Conservation (phyloP, 2,329 filamentous ascomycete species). For the Hypomyces rosellus region DNA sequence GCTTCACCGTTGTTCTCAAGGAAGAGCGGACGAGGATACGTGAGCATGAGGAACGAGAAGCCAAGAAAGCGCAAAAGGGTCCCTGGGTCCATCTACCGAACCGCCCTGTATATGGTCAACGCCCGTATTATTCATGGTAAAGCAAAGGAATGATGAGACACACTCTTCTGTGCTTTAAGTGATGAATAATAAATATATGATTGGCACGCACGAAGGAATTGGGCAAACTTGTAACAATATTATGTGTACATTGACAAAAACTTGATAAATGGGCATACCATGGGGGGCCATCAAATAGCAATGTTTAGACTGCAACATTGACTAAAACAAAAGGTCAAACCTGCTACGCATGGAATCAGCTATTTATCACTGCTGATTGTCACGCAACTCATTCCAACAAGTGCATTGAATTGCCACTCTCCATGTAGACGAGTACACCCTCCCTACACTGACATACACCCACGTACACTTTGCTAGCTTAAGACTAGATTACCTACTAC, state of each 20-base stretch:
- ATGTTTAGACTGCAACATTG: conserved; percentile 1
- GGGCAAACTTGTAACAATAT: conserved; percentile 24
- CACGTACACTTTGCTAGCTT: too few species aligned
- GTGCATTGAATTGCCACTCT: too few species aligned
- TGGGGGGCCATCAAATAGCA: neutral
- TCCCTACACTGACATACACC: too few species aligned
- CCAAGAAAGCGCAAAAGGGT: conserved; percentile 66
- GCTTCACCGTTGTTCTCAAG: conserved; percentile 75
- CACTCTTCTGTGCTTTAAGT: neutral
- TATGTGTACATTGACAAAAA: conserved; percentile 30
- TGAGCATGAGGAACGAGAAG: conserved; percentile 68
- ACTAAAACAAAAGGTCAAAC: neutral
- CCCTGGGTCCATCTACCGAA: conserved; percentile 88
- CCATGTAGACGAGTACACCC: too few species aligned
- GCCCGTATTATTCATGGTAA: conserved; percentile 90
- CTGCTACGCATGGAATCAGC: too few species aligned
- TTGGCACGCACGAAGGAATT: neutral
- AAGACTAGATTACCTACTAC: too few species aligned
- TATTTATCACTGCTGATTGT: too few species aligned
- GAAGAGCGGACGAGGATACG: conserved; percentile 88
- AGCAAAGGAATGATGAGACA: conserved; percentile 4
- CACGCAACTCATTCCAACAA: too few species aligned
- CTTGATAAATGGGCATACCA: conserved; percentile 17
- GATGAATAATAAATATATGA: conserved; percentile 2
- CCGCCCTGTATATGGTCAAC: conserved; percentile 73